Conservation (phyloP, 805 yeast genomes). For the Kurtzmaniella cleridarum region DNA sequence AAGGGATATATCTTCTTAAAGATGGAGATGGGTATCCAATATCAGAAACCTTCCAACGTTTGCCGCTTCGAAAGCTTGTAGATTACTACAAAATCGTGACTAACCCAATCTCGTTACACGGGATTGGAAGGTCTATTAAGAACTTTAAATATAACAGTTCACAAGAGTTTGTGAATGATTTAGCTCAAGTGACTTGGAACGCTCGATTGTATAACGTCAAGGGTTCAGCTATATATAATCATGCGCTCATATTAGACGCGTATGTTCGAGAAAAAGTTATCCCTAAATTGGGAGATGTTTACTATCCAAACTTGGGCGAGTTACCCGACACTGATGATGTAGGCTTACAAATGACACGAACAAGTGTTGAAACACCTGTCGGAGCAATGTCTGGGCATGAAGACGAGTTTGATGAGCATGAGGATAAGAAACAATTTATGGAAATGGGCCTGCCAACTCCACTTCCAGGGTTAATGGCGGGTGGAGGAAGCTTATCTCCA, state of each 20-base stretch:
- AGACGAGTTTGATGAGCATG: conserved; percentile 24
- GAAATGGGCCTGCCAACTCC: too few species aligned
- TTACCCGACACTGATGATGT: conserved; percentile 46
- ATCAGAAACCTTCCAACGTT: conserved; percentile 56
- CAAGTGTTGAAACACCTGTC: not conserved
- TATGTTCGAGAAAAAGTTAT: conserved; percentile 43
- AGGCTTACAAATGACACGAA: not conserved
- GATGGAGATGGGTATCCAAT: conserved; percentile 42
- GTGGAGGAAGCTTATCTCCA: not conserved
- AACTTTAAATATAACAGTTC: conserved; percentile 50
- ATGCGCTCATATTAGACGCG: conserved; percentile 57
- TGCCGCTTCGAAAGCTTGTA: conserved; percentile 67
- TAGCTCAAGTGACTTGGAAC: conserved; percentile 85
- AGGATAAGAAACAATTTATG: conserved; percentile 9
- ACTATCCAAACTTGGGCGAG: conserved; percentile 65
- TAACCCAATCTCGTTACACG: conserved; percentile 77
- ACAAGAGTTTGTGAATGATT: conserved; percentile 67
- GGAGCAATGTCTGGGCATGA: conserved; percentile 9
- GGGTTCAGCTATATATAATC: conserved; percentile 59
- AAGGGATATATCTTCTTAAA: conserved; percentile 33
- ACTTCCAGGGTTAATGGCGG: not conserved
- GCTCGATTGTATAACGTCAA: conserved; percentile 79
- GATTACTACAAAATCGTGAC: conserved; percentile 78
- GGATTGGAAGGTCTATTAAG: conserved; percentile 57
- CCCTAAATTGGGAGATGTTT: conserved; percentile 41